These are phyloP conservation scores for Candida stauntonica DNA, from an alignment of 805 yeast genomes.

Conservation along the genomic window DNA sequence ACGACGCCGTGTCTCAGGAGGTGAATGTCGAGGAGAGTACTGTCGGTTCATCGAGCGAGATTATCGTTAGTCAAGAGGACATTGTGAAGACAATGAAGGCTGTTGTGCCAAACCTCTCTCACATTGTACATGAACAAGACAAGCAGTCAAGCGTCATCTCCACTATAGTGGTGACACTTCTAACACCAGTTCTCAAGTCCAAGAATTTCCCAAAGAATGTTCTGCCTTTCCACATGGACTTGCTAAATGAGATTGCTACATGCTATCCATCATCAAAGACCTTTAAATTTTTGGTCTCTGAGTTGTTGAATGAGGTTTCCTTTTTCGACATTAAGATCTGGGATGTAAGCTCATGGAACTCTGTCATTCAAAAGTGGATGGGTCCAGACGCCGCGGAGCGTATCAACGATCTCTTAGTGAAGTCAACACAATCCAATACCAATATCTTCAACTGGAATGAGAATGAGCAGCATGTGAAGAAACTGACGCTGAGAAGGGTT, in stretches of 20 bases:
- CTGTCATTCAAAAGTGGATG: constrained; percentile 60
- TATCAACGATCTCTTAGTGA: constrained; percentile 44
- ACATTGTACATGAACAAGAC: constrained; percentile 50
- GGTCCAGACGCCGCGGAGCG: constrained; percentile 52
- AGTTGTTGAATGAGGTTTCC: constrained; percentile 54
- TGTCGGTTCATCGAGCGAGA: constrained; percentile 12
- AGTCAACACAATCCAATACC: constrained; percentile 41
- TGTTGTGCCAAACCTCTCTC: constrained; percentile 28
- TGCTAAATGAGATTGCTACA: constrained; percentile 35
- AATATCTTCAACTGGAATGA: constrained; percentile 62
- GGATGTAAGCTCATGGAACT: constrained; percentile 44
- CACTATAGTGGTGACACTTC: constrained; percentile 47
- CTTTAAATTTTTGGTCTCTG: constrained; percentile 66
- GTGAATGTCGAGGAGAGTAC: constrained; percentile 15
- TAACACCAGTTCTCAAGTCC: constrained; percentile 49
- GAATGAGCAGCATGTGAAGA: constrained; percentile 56
- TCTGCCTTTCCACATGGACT: constrained; percentile 37
- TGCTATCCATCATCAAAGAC: constrained; percentile 36
- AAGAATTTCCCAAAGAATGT: constrained; percentile 37
- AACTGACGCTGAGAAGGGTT: constrained; percentile 54
- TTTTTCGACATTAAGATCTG: constrained; percentile 42
- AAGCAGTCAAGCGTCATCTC: constrained; percentile 47
- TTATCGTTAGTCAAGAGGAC: constrained; percentile 36
- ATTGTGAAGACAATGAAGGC: constrained; percentile 37
- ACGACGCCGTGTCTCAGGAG: constrained; percentile 8